Evolutionary conservation across 345 rosid species (phyloP).

Genomic region (Pistacia integerrima): DNA sequence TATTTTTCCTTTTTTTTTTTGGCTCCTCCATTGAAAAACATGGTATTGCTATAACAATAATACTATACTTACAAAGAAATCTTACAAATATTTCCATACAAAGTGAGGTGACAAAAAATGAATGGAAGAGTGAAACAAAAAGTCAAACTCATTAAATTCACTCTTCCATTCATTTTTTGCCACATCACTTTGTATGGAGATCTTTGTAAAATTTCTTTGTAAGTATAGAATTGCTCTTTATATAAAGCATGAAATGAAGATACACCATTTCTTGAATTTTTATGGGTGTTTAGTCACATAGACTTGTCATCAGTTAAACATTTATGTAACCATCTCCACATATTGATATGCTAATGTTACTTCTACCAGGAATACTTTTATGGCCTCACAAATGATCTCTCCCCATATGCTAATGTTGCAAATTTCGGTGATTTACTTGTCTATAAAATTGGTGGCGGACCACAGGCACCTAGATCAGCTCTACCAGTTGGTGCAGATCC

Average conservation of each 20-base stretch:
- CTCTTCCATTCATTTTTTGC: too few species aligned
- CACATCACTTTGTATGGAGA: too few species aligned
- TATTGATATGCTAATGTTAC: neutral
- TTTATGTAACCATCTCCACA: neutral
- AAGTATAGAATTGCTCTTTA: too few species aligned
- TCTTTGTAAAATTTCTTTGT: too few species aligned
- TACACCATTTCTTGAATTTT: neutral
- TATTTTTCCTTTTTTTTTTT: too few species aligned
- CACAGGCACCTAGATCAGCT: constrained; percentile 86
- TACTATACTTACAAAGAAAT: too few species aligned
- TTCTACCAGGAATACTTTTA: constrained; percentile 81
- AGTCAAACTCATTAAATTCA: too few species aligned
- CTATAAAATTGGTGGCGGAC: constrained; percentile 84
- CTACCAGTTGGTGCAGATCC: constrained; percentile 76
- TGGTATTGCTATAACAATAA: too few species aligned
- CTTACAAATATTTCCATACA: too few species aligned
- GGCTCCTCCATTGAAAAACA: neutral
- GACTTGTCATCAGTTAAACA: neutral
- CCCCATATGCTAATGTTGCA: constrained; percentile 68
- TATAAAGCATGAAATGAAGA: neutral
- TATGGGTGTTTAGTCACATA: neutral
- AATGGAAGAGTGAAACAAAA: too few species aligned
- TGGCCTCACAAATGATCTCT: constrained; percentile 70
- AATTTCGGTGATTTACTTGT: constrained; percentile 65
- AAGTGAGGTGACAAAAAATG: too few species aligned